Conservation (phyloP, 2,329 filamentous ascomycete genomes). For the Thielaviopsis punctulata region DNA sequence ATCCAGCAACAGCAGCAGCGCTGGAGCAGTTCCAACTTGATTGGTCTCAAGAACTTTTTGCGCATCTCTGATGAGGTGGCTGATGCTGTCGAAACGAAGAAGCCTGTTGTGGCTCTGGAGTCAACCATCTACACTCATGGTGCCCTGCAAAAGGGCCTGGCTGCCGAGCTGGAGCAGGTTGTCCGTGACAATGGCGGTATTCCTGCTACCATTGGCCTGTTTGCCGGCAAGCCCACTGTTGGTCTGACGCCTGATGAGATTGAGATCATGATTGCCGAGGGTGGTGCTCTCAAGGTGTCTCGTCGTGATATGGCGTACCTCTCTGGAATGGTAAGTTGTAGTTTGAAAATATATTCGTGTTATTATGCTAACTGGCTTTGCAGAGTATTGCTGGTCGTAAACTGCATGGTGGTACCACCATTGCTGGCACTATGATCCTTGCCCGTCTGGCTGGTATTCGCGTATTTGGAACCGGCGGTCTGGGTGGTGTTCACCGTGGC, state of each 20-base stretch:
- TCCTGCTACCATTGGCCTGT: constrained; percentile 78
- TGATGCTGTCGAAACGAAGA: constrained; percentile 54
- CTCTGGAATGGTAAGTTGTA: constrained; percentile 47
- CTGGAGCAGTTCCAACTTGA: constrained; percentile 13
- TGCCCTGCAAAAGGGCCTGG: constrained; percentile 52
- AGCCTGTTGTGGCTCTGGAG: constrained; percentile 82
- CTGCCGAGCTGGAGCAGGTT: constrained; percentile 68
- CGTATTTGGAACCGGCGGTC: constrained; percentile 84
- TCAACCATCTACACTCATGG: constrained; percentile 97
- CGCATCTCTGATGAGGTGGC: constrained; percentile 67
- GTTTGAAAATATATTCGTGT: background rate
- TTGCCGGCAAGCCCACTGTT: constrained; percentile 68
- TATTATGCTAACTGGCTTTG: background rate
- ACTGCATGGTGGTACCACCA: constrained; percentile 79
- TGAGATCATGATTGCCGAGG: constrained; percentile 49
- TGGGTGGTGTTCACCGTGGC: constrained; percentile 85
- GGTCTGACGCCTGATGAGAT: constrained; percentile 61
- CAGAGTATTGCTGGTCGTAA: constrained; percentile 48
- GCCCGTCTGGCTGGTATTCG: constrained; percentile 74
- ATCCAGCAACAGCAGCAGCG: constrained; percentile 2
- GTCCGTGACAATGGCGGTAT: constrained; percentile 68
- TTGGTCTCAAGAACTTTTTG: constrained; percentile 32
- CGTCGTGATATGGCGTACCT: constrained; percentile 73
- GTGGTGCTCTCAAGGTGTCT: constrained; percentile 64
- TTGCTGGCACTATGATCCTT: constrained; percentile 83